Percentiles rank a stretch among this genome's conserved stretches.
phyloP scores from a whole-genome alignment of 495 filamentous ascomycete genomes.

The Glarea lozoyensis region DNA sequence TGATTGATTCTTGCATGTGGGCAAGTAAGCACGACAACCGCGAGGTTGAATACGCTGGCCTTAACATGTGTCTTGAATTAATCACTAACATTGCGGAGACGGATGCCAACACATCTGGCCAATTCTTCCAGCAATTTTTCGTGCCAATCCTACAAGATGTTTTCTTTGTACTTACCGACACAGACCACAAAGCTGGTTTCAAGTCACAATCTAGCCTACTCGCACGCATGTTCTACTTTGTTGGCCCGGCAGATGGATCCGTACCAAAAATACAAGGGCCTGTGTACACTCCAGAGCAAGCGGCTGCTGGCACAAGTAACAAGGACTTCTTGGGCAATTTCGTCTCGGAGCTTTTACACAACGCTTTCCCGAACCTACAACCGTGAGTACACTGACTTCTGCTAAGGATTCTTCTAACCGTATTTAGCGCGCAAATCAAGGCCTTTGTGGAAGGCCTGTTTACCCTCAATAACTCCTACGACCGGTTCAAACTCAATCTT shows the following conservation, averaged over 20 bases:
- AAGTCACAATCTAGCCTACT: slow-evolving; percentile 92
- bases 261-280: slow-evolving; percentile 83
- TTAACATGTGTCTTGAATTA: slow-evolving; percentile 97
- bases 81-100: slow-evolving; percentile 97
- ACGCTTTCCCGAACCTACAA: slow-evolving; percentile 89
- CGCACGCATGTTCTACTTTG: slow-evolving; percentile 92
- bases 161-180: slow-evolving; percentile 96
- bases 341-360: slow-evolving; percentile 75
- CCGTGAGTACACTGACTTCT: slow-evolving; percentile 49
- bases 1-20: slow-evolving; percentile 99
- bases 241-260: slow-evolving; percentile 50
- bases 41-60: slow-evolving; percentile 93
- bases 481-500: slow-evolving; percentile 85
- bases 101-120: slow-evolving; percentile 72
- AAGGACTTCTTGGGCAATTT: slow-evolving; percentile 82
- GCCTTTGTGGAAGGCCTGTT: slow-evolving; percentile 84
- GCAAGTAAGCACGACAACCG: slow-evolving; percentile 99
- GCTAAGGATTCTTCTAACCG: slow-evolving; percentile 26
- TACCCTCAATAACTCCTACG: slow-evolving; percentile 67
- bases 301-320: slow-evolving; percentile 72
- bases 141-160: slow-evolving; percentile 93
- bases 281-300: slow-evolving; percentile 76
- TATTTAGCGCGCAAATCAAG: slow-evolving; percentile 67
- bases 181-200: slow-evolving; percentile 97
- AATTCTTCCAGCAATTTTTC: slow-evolving; percentile 97